Conservation (phyloP, 2,329 filamentous ascomycete species). For the Colletotrichum sansevieriae region DNA sequence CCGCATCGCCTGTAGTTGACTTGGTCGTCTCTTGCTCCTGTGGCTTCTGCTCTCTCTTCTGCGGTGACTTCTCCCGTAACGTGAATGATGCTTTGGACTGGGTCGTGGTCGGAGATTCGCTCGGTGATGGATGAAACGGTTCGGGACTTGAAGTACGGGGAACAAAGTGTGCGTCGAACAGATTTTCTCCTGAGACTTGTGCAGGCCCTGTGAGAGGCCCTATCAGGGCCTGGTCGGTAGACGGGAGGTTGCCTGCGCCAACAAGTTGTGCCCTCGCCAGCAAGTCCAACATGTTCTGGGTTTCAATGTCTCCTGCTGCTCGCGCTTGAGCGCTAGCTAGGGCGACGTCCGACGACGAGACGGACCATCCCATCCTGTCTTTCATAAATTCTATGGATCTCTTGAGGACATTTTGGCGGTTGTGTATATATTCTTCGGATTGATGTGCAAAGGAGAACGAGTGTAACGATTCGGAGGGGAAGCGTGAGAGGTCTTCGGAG, state of each 20-base stretch:
- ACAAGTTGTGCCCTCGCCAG: conserved; percentile 85
- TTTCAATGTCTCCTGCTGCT: conserved; percentile 84
- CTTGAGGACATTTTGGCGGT: conserved; percentile 91
- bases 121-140: conserved; percentile 51
- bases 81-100: conserved; percentile 28
- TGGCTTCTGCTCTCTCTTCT: not conserved
- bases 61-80: conserved; percentile 28
- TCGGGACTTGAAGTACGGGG: conserved; percentile 66
- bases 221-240: conserved; percentile 56
- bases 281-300: conserved; percentile 91
- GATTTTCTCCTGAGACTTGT: conserved; percentile 77
- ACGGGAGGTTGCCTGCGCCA: conserved; percentile 73
- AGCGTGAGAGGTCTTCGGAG: conserved; percentile 89
- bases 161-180: conserved; percentile 87
- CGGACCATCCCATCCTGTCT: conserved; percentile 86
- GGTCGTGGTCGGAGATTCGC: conserved; percentile 50
- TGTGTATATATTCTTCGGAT: conserved; percentile 92
- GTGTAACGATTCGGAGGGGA: conserved; percentile 95
- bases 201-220: conserved; percentile 86
- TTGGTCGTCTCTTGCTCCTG: conserved; percentile 28
- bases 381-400: conserved; percentile 97
- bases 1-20: conserved; percentile 45
- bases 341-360: conserved; percentile 74
- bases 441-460: conserved; percentile 98
- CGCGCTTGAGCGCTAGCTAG: conserved; percentile 88